phyloP scores from a whole-genome alignment of 2,329 filamentous ascomycete species.

The Fusarium bactridioides region DNA sequence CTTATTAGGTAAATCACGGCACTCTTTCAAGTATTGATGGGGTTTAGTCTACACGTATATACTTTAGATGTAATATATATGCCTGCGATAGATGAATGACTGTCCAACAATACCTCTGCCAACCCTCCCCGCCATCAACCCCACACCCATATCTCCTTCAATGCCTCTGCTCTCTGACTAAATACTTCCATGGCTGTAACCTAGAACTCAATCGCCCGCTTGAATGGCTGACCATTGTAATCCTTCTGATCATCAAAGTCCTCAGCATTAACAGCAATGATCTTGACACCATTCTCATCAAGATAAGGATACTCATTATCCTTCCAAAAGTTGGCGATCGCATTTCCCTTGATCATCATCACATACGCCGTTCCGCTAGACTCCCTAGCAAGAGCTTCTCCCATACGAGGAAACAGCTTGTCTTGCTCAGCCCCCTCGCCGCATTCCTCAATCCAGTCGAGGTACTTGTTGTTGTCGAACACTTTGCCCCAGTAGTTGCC shows the following conservation, averaged over 20 bases:
- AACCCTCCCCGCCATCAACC: rapidly evolving
- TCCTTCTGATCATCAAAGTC: background rate
- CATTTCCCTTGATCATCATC: background rate
- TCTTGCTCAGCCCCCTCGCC: background rate
- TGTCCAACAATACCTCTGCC: rapidly evolving
- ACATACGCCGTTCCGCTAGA: background rate
- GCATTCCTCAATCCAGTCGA: background rate
- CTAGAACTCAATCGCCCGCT: background rate
- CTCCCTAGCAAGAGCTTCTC: background rate
- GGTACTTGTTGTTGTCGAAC: background rate
- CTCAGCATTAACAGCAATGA: background rate
- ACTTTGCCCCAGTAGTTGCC: background rate
- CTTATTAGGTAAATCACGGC: rapidly evolving
- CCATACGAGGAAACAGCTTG: background rate
- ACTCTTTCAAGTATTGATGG: rapidly evolving
- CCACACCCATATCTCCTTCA: rapidly evolving
- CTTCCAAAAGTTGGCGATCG: background rate
- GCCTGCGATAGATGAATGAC: background rate
- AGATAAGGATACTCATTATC: background rate
- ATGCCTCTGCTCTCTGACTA: rapidly evolving
- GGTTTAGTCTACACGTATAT: rapidly evolving
- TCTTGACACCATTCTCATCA: background rate
- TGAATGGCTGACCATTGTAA: background rate
- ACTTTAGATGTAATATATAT: rapidly evolving
- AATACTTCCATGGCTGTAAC: rapidly evolving